Percentiles rank a stretch among this genome's conserved stretches.
Evolutionary conservation across 345 rosid genomes (phyloP).

Genomic region (Syzygium aqueum): DNA sequence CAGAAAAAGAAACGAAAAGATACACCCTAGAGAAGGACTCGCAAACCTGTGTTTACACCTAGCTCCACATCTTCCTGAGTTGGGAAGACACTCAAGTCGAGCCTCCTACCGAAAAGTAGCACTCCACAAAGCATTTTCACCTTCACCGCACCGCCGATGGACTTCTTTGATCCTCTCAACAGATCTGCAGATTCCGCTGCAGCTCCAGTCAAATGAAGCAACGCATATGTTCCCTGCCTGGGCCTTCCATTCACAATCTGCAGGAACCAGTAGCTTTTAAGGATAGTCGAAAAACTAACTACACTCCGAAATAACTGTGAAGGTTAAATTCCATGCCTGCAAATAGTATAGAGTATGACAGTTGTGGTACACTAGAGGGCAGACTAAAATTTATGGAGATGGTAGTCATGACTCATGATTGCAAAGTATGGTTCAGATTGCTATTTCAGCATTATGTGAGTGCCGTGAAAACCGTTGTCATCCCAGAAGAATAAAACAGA

Average conservation of each 20-base stretch:
- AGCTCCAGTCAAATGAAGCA: constrained; percentile 95
- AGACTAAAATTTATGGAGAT: not conserved
- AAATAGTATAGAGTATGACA: not conserved
- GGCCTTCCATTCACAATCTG: constrained; percentile 98
- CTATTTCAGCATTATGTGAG: not conserved
- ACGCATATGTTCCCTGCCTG: constrained; percentile 94
- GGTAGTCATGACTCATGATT: not conserved
- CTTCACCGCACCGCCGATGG: constrained; percentile 88
- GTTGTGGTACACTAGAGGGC: not conserved
- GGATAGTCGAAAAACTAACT: not conserved
- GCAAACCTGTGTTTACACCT: not conserved
- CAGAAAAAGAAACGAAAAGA: constrained; percentile 4
- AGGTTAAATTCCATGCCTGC: not conserved
- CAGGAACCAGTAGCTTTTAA: constrained; percentile 2
- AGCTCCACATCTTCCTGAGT: constrained; percentile 22
- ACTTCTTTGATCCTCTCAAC: constrained; percentile 86
- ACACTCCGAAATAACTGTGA: not conserved
- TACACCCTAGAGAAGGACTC: not conserved
- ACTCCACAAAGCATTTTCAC: constrained; percentile 82
- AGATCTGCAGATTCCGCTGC: constrained; percentile 95
- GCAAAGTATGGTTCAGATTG: not conserved
- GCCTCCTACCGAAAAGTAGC: constrained; percentile 40
- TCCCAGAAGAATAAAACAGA: not conserved
- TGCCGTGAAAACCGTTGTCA: not conserved
- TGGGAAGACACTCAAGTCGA: constrained; percentile 13